phyloP scores from a whole-genome alignment of 306 rosid genomes.

The Acacia crassicarpa region DNA sequence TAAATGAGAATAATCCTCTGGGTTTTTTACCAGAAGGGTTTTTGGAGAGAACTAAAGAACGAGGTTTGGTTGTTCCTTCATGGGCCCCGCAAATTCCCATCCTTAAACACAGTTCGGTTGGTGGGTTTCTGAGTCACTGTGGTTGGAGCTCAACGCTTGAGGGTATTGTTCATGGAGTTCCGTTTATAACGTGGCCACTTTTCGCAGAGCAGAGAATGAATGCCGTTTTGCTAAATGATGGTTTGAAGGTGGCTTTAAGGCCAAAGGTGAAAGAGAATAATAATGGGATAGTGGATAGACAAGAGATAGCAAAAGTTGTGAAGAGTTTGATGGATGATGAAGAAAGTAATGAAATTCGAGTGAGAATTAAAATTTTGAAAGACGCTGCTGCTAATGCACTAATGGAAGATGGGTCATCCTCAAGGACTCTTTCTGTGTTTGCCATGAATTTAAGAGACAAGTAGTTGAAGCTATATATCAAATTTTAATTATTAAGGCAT shows the following conservation, averaged over 20 bases:
- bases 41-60: slow-evolving; percentile 31
- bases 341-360: not conserved
- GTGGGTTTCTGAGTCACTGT: slow-evolving; percentile 38
- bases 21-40: slow-evolving; percentile 30
- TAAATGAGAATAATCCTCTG: slow-evolving; percentile 21
- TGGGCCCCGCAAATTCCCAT: slow-evolving; percentile 42
- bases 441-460: not conserved
- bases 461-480: not conserved
- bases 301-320: not conserved
- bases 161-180: slow-evolving; percentile 6
- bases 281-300: not conserved
- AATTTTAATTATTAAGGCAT: not conserved
- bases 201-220: not conserved
- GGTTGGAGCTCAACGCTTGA: slow-evolving; percentile 37
- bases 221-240: not conserved
- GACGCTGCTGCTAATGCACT: not conserved
- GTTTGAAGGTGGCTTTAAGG: not conserved
- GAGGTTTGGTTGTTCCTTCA: slow-evolving; percentile 33
- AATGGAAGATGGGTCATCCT: not conserved
- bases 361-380: not conserved
- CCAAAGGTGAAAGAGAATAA: not conserved
- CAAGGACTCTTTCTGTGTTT: not conserved
- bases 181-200: not conserved
- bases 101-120: slow-evolving; percentile 27
- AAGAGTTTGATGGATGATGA: not conserved